Evolutionary conservation across 2,329 filamentous ascomycete genomes (phyloP), one percentile per base, ranked within the genome.

Genomic region (Fusarium tjaetaba): DNA sequence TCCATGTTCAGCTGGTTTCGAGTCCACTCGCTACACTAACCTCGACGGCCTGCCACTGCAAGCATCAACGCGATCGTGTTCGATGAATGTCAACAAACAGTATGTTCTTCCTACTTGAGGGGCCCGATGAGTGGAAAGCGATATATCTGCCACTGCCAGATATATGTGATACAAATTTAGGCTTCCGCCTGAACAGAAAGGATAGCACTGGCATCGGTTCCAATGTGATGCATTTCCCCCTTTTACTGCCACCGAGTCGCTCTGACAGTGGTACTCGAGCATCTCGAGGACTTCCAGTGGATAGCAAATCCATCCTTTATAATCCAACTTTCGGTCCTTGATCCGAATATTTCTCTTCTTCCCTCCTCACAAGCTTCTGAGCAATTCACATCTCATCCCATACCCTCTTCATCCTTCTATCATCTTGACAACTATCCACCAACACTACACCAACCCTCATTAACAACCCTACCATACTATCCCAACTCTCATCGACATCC

Each of bases 81-180:
- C 58, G 14, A 22, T 36, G 11, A n/a, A 11, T 30, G 10, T 24
- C 9, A 36, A 8, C 9, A 30, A 18, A 42, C 28, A 2, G 8
- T 4, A 16, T 1, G 5, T 18, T 18, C 48, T 24, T 11, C 13
- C 3, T 36, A 7, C 1, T 26, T 5, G 16, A 34, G 9, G 2
- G 16, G 0, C 18, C 24, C 8, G 7, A 38, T 13, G 11, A 42
- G 7, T 16, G 5, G n/a, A 48, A 4, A 20, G 0, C 5, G 6
- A 34, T 22, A 13, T 10, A 10, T 0, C 2, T 18, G 16, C 22
- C 48, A 22, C 43, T 22, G 20, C 1, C 7, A 18, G 16, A 2
- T 10, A 30, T 8, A 7, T 0, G 11, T 8, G 22, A 57, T 16
- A 4, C 28, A 30, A 3, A 10, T 46, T 3, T 20, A 24, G 14